Base-by-base conservation (phyloP, 208 protist genomes). In the Acanthamoeba healyi region DNA sequence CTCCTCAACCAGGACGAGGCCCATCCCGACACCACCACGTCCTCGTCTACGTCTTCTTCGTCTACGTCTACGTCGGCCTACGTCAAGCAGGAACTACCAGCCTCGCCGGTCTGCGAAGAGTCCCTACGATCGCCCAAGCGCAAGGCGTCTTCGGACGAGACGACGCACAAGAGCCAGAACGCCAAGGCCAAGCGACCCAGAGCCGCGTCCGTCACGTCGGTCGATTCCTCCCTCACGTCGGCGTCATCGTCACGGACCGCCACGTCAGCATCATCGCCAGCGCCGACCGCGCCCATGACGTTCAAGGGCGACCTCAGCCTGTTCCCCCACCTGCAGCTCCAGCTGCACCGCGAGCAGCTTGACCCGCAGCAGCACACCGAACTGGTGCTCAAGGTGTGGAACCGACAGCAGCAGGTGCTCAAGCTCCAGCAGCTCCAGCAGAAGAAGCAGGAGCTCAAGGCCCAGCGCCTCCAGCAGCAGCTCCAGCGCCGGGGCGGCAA, bases 351-450 rank as follows among this genome's bases (percentile, higher is more conserved):
- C 29, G 61, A 70, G 44, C 74, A 84, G 74, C 74, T 84, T 26
- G 44, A 84, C 38, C 40, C 74, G 74, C 74, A 84, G 74, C 74
- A 84, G 44, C 74, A 84, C 74, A 84, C 74, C 12, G 40, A 84
- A 26, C 38, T 84, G 38, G 74, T 84, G 15, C 74, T 84, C 40
- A 84, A 84, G 44, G 40, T 56, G 74, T 84, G 74, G 74, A 84
- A 84, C 42, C 14, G 44, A 5, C 74, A 84, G 44, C 74, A 84
- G 44, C 74, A 84, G 74, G 44, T 84, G 12, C 34, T 56, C 36
- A 84, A 84, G 74, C 44, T 84, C 7, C 36, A 84, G 38, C 44
- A 84, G 40, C 74, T 84, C 40, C 74, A 84, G 38, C 74, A 49
- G 12, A 84, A 84, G 74, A 84, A 84, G 44, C 74, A 84, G 74